phyloP scores from a whole-genome alignment of 257 asterid genomes.

The Solanum commersonii region DNA sequence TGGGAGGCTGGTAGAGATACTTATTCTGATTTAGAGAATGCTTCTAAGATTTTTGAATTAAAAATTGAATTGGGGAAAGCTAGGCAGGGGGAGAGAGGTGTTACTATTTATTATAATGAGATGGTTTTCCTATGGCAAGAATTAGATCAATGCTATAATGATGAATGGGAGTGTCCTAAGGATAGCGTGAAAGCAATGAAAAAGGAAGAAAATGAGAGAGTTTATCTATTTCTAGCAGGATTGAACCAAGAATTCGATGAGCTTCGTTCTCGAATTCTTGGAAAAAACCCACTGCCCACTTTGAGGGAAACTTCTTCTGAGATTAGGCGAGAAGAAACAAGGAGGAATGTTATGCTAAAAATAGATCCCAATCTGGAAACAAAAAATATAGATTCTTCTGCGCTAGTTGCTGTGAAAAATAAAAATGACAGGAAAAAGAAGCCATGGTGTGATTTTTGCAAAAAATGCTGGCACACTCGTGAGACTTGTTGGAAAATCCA shows the following conservation, averaged over 20 bases:
- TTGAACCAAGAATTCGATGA: not conserved
- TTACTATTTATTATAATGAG: not conserved
- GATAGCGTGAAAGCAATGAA: not conserved
- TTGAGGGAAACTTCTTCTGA: not conserved
- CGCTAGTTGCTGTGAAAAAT: not conserved
- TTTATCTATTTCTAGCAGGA: not conserved
- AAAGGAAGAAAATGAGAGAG: not conserved
- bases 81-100: not conserved
- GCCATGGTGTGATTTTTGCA: not conserved
- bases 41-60: not conserved
- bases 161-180: not conserved
- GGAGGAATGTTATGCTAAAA: not conserved
- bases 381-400: not conserved
- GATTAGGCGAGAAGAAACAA: not conserved
- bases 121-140: not conserved
- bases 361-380: too few species aligned
- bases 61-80: not conserved
- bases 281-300: not conserved
- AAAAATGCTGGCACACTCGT: not conserved
- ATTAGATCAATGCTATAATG: not conserved
- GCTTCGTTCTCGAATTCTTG: not conserved
- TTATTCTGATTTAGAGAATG: not conserved
- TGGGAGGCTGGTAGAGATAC: not conserved
- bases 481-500: slow-evolving; percentile 5
- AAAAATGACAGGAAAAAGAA: not conserved